phyloP scores from a whole-genome alignment of 176 grass and related monocot genomes.

The Carex pumila region DNA sequence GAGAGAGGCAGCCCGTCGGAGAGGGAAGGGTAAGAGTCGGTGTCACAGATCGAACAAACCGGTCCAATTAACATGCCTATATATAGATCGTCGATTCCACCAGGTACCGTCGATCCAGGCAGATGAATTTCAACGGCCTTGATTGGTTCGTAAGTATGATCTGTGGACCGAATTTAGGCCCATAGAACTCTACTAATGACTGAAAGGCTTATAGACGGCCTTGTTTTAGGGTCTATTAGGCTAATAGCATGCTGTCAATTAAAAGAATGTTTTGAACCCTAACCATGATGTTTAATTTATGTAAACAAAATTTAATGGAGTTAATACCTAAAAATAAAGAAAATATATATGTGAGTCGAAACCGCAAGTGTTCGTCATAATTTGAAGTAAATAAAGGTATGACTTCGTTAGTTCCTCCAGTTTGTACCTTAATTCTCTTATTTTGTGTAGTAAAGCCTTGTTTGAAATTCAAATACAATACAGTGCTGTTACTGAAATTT shows the following conservation, averaged over 20 bases:
- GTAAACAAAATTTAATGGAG: not conserved
- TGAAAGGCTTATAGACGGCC: not conserved
- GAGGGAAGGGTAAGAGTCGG: too few species aligned
- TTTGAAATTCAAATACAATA: not conserved
- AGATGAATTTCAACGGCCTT: not conserved
- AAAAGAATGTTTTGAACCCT: not conserved
- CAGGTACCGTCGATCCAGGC: not conserved
- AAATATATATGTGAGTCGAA: not conserved
- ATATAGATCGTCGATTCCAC: not conserved
- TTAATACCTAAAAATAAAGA: not conserved
- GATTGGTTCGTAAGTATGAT: not conserved
- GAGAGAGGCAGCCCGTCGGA: too few species aligned
- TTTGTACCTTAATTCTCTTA: too few species aligned
- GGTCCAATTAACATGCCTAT: not conserved
- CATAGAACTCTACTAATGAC: not conserved
- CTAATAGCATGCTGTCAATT: not conserved
- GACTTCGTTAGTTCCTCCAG: too few species aligned
- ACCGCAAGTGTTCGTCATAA: not conserved
- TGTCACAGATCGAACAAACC: too few species aligned
- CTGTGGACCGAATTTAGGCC: not conserved
- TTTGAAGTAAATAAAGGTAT: too few species aligned
- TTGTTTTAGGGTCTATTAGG: not conserved
- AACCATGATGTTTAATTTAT: not conserved
- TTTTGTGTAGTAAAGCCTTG: not conserved
- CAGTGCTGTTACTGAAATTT: not conserved